Conservation (phyloP, 2,329 filamentous ascomycete genomes). For the Fragosphaeria purpurea region DNA sequence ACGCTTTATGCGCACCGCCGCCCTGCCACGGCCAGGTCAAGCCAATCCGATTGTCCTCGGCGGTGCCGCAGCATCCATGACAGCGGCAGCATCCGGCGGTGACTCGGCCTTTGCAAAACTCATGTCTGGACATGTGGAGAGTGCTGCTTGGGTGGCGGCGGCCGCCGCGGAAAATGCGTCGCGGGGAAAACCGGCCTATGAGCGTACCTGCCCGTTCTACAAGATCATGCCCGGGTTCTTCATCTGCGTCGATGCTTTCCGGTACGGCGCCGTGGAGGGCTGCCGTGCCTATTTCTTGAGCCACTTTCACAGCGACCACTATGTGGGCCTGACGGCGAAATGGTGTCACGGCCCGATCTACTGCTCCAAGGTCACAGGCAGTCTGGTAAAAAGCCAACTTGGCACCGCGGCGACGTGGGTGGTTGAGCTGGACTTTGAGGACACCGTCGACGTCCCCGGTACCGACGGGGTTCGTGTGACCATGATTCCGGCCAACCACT, state of each 20-base stretch:
- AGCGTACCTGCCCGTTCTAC: conserved; percentile 93
- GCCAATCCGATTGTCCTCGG: conserved; percentile 62
- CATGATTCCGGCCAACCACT: conserved; percentile 95
- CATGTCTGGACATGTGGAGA: conserved; percentile 87
- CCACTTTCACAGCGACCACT: conserved; percentile 97
- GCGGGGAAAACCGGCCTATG: conserved; percentile 74
- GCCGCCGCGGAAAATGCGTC: conserved; percentile 69
- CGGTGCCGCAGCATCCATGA: conserved; percentile 7
- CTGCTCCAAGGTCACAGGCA: conserved; percentile 85
- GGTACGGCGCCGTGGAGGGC: conserved; percentile 85
- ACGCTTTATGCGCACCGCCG: conserved; percentile 55
- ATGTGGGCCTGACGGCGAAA: conserved; percentile 75
- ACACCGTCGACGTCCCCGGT: conserved; percentile 64
- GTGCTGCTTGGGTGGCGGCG: conserved; percentile 79
- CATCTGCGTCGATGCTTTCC: conserved; percentile 92
- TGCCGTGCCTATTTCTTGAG: conserved; percentile 94
- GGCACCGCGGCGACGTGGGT: conserved; percentile 80
- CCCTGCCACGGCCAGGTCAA: conserved; percentile 68
- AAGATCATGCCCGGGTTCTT: conserved; percentile 91
- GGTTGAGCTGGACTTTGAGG: conserved; percentile 75
- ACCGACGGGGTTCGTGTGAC: conserved; percentile 79
- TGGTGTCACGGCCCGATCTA: conserved; percentile 96
- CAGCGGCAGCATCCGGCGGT: conserved; percentile 9
- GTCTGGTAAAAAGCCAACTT: conserved; percentile 78
- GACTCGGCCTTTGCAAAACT: conserved; percentile 80